A percentile compares a stretch with the other conserved stretches of the same genome.
These are phyloP conservation scores for Lecanicillium sp. DNA, from an alignment of 2,329 filamentous ascomycete species.

Conservation along the genomic window DNA sequence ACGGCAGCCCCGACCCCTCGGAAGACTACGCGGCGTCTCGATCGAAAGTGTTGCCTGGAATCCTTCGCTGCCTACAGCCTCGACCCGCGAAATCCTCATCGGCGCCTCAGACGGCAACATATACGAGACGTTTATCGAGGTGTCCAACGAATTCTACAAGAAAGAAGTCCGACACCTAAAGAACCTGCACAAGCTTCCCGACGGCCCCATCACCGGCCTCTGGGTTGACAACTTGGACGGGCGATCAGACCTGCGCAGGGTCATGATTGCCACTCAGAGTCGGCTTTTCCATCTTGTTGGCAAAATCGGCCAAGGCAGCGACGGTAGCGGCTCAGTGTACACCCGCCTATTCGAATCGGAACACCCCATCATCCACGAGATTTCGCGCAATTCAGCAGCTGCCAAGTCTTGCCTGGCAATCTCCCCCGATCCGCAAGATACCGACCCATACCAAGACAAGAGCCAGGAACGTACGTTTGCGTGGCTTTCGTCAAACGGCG, in stretches of 20 bases:
- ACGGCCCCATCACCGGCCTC: conserved; percentile 77
- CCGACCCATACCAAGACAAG: conserved; percentile 48
- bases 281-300: conserved; percentile 77
- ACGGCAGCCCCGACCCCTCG: conserved; percentile 74
- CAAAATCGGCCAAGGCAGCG: conserved; percentile 65
- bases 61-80: conserved; percentile 83
- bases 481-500: conserved; percentile 82
- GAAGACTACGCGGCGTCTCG: conserved; percentile 74
- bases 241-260: conserved; percentile 64
- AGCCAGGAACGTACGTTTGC: conserved; percentile 73
- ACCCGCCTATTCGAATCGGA: conserved; percentile 83
- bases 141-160: conserved; percentile 88
- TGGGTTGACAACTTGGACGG: conserved; percentile 71
- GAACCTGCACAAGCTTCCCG: conserved; percentile 71
- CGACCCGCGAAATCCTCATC: conserved; percentile 87
- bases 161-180: conserved; percentile 92
- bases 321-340: conserved; percentile 81
- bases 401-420: conserved; percentile 62
- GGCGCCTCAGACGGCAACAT: conserved; percentile 91
- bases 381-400: conserved; percentile 50
- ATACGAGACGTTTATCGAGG: conserved; percentile 93
- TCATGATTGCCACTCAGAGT: conserved; percentile 74
- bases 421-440: conserved; percentile 65
- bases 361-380: conserved; percentile 69
- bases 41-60: conserved; percentile 95